Conservation (phyloP, 352 stramenopile genomes). For the Pythium dissotocum region DNA sequence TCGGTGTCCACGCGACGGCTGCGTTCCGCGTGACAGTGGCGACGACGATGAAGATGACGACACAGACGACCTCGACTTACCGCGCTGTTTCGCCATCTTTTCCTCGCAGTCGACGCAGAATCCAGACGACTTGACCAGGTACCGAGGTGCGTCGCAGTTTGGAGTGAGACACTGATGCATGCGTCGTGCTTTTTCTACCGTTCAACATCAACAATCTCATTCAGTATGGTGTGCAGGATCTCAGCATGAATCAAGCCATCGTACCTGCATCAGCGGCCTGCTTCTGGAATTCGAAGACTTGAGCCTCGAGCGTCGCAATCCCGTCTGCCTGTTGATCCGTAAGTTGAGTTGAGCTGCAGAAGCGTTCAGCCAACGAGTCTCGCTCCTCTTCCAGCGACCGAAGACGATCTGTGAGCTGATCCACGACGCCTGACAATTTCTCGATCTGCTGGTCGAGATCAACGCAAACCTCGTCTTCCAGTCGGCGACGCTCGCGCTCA, state of each 20-base stretch:
- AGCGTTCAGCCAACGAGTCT: conserved; percentile 3
- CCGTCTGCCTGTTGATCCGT: conserved; percentile 10
- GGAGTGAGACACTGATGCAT: conserved; percentile 61
- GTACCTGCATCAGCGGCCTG: conserved; percentile 38
- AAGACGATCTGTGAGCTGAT: not conserved
- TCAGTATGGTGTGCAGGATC: not conserved
- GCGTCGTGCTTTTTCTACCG: conserved; percentile 46
- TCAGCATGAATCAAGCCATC: not conserved
- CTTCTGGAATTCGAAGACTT: conserved; percentile 45
- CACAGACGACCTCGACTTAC: conserved; percentile 12
- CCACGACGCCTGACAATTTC: not conserved
- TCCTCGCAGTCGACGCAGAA: conserved; percentile 72
- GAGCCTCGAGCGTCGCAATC: conserved; percentile 33
- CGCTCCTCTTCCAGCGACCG: not conserved
- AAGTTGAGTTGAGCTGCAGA: not conserved
- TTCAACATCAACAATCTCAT: not conserved
- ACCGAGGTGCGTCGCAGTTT: conserved; percentile 65
- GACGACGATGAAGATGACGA: conserved; percentile 7
- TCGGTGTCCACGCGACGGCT: conserved; percentile 23
- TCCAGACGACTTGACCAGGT: conserved; percentile 55
- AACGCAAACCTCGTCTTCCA: conserved; percentile 22
- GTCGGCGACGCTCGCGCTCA: conserved; percentile 1
- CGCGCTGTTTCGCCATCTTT: conserved; percentile 20
- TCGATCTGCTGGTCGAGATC: conserved; percentile 30
- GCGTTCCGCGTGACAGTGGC: not conserved